These are phyloP conservation scores for Tetracladium marchalianum DNA, from an alignment of 495 filamentous ascomycete genomes.

Conservation along the genomic window DNA sequence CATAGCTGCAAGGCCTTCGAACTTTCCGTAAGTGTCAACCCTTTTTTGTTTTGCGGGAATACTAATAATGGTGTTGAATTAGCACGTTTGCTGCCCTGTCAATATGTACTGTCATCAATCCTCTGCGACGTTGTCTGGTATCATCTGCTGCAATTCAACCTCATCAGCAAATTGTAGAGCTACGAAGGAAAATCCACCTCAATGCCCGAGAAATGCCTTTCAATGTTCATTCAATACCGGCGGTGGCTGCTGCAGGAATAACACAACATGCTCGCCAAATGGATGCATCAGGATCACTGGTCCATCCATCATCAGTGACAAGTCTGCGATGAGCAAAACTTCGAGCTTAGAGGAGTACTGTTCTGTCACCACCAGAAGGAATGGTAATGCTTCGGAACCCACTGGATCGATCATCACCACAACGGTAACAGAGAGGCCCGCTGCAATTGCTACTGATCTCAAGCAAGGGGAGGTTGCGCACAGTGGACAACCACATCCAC, in stretches of 20 bases:
- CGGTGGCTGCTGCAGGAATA: conserved; percentile 11
- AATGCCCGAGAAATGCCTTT: conserved; percentile 6
- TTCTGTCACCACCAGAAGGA: not conserved
- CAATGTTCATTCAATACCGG: conserved; percentile 9
- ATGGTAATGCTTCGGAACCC: conserved; percentile 8
- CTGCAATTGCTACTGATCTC: conserved; percentile 15
- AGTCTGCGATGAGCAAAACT: not conserved
- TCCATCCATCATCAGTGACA: not conserved
- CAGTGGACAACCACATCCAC: not conserved
- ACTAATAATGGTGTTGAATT: not conserved
- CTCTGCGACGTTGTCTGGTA: conserved; percentile 5
- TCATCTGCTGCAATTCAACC: conserved; percentile 16
- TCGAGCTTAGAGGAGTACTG: not conserved
- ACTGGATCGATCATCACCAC: conserved; percentile 9
- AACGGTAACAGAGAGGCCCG: conserved; percentile 18
- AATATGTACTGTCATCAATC: conserved; percentile 3
- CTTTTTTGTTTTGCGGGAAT: not conserved
- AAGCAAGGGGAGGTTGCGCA: conserved; percentile 16
- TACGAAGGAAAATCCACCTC: conserved; percentile 2
- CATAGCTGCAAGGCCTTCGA: conserved; percentile 11
- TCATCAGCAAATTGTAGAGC: conserved; percentile 2
- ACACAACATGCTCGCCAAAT: conserved; percentile 11
- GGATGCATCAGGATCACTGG: conserved; percentile 8
- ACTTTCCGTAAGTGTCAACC: conserved; percentile 7
- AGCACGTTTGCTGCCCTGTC: conserved; percentile 19